phyloP scores from a whole-genome alignment of 2,329 filamentous ascomycete genomes.

The Septoria petroselini region DNA sequence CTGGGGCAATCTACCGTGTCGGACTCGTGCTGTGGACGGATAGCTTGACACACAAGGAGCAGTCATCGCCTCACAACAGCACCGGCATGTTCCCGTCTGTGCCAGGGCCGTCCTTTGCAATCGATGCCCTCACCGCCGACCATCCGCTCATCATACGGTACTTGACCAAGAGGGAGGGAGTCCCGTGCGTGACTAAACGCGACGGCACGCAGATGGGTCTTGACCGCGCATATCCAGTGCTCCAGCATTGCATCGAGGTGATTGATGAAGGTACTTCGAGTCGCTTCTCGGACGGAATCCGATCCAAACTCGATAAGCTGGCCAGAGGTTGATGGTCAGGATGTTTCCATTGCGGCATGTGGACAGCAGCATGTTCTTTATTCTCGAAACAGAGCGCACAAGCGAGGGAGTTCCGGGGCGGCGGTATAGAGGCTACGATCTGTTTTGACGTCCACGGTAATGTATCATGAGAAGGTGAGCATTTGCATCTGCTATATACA shows the following conservation, averaged over 20 bases:
- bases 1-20: constrained; percentile 66
- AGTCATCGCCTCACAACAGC: constrained; percentile 35
- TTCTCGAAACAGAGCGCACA: not conserved
- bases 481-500: constrained; percentile 3
- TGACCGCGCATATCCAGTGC: constrained; percentile 49
- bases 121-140: constrained; percentile 52
- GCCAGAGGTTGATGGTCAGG: constrained; percentile 31
- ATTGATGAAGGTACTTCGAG: constrained; percentile 53
- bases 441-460: not conserved
- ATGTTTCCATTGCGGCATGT: too few relatives aligned
- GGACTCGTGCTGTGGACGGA: constrained; percentile 62
- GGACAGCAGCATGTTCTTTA: not conserved
- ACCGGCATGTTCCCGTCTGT: constrained; percentile 39
- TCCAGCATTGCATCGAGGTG: constrained; percentile 53
- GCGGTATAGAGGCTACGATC: not conserved
- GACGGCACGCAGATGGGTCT: constrained; percentile 50
- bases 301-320: constrained; percentile 52
- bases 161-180: constrained; percentile 53
- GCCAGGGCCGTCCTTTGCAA: constrained; percentile 46
- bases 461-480: not conserved
- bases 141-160: constrained; percentile 53
- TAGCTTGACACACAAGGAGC: constrained; percentile 54
- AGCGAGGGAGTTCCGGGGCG: constrained; percentile 1
- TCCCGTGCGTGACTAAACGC: constrained; percentile 51
- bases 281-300: constrained; percentile 55